Evolutionary conservation across 139 green algal genomes (phyloP).

Genomic region (Picochlorum sp.): DNA sequence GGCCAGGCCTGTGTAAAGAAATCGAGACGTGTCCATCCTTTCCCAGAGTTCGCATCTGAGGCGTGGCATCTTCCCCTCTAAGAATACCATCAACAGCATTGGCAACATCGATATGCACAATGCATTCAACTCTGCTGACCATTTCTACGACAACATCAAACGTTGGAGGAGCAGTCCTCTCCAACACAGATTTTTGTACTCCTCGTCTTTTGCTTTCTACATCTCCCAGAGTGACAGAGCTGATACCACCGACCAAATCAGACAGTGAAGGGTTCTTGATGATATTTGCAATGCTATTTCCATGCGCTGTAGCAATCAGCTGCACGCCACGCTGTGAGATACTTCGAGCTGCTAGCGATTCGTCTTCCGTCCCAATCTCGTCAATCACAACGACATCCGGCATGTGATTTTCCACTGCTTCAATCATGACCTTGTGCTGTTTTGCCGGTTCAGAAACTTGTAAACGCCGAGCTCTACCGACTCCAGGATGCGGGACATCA

Average conservation of each 20-base stretch:
- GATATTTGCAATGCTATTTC: conserved; percentile 43
- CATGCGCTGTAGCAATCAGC: conserved; percentile 72
- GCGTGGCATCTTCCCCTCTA: not conserved
- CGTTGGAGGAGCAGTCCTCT: not conserved
- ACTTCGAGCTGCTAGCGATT: conserved; percentile 52
- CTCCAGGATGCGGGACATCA: conserved; percentile 59
- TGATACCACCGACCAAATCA: conserved; percentile 50
- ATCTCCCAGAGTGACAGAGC: conserved; percentile 57
- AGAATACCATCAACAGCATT: conserved; percentile 1
- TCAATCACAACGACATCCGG: conserved; percentile 69
- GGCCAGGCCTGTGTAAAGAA: not conserved
- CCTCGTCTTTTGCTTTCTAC: conserved; percentile 32
- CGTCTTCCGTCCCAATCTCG: conserved; percentile 63
- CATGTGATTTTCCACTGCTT: conserved; percentile 87
- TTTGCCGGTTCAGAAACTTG: conserved; percentile 29
- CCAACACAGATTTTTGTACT: conserved; percentile 5
- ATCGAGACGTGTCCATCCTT: not conserved
- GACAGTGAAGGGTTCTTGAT: conserved; percentile 74
- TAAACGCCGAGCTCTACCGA: conserved; percentile 47
- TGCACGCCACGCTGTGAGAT: conserved; percentile 74
- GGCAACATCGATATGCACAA: conserved; percentile 4
- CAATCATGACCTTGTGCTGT: conserved; percentile 60
- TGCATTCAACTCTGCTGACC: not conserved
- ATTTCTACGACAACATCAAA: conserved; percentile 10
- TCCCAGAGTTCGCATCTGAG: not conserved